phyloP scores from a whole-genome alignment of 2,329 filamentous ascomycete species.

The Cordyceps javanica region DNA sequence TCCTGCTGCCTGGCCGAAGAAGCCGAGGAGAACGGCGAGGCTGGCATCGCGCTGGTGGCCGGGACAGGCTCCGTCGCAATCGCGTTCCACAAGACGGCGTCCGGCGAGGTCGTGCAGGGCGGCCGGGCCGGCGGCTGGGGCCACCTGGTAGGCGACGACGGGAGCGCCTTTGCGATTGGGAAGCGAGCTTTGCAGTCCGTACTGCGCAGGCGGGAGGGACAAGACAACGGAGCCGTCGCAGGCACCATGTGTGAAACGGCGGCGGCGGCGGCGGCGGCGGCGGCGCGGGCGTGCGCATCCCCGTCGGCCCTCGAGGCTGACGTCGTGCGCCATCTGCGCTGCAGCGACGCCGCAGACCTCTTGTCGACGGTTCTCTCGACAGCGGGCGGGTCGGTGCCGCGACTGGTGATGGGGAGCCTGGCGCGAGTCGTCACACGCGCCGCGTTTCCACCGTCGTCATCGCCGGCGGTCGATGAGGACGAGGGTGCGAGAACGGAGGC shows the following conservation, averaged over 20 bases:
- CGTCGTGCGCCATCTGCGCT: not conserved
- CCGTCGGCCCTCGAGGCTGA: not conserved
- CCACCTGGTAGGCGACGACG: not conserved
- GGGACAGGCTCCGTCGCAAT: not conserved
- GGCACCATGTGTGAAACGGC: too few relatives aligned
- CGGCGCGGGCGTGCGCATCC: not conserved
- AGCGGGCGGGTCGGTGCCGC: not conserved
- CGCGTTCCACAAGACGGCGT: not conserved
- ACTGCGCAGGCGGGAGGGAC: not conserved
- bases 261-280: not conserved
- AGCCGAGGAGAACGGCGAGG: not conserved
- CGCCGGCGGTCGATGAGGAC: not conserved
- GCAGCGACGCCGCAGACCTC: not conserved
- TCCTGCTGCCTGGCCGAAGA: not conserved
- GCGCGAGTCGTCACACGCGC: not conserved
- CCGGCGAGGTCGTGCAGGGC: not conserved
- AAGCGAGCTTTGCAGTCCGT: not conserved
- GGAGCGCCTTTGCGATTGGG: not conserved
- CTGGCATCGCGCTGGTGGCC: not conserved
- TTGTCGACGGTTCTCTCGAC: not conserved
- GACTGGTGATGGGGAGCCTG: not conserved
- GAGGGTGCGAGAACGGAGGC: not conserved
- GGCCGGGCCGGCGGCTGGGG: not conserved
- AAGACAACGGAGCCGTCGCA: too few relatives aligned
- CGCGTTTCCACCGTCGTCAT: not conserved